Evolutionary conservation across 495 filamentous ascomycete species (phyloP), one percentile per base, ranked within the genome.

Genomic region (Lichenothelia convexa): DNA sequence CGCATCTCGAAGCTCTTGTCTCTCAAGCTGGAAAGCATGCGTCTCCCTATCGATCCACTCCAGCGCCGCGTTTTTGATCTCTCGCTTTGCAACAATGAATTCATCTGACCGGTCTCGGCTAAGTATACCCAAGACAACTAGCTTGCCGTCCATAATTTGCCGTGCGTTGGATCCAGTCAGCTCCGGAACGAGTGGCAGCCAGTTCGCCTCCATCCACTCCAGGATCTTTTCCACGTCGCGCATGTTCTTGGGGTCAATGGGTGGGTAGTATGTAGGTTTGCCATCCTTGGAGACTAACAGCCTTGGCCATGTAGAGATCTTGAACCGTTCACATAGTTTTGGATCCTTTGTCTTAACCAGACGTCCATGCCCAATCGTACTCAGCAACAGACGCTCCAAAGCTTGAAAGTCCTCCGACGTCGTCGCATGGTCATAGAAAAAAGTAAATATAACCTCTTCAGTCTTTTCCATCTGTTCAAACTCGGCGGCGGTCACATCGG

Each of bases 41-140:
- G 75, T 73, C 52, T 93, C 80, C 61, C 87, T 91, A 54, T 94
- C 89, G 76, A 95, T 93, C 81, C 89, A 97, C 48, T 95, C 89
- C 37, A 81, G 63, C 8, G 89, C 89, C 16, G 89, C 89, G 41
- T 81, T 85, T 66, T 93, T 95, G 56, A 97, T 75, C 58, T 97
- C 89, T 12, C 79, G 73, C 57, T 79, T 80, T 18, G 80, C 74
- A 32, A 65, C 63, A 37, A 67, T 58, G 59, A 89, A 95, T 18
- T 86, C 78, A 33, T 83, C 79, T 22, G 75, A 61, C 30, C 82
- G 71, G 8, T 81, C 76, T 12, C 86, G 71, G 49, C 74, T 81
- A 18, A 97, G 59, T 16, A 97, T 79, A 9, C 81, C 91, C 12
- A 97, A 71, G 0, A 97, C 89, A 19, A 95, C 89, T 21, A 78